Evolutionary conservation across 2,329 filamentous ascomycete genomes (phyloP).

Genomic region (Ceratocystis colombiana): DNA sequence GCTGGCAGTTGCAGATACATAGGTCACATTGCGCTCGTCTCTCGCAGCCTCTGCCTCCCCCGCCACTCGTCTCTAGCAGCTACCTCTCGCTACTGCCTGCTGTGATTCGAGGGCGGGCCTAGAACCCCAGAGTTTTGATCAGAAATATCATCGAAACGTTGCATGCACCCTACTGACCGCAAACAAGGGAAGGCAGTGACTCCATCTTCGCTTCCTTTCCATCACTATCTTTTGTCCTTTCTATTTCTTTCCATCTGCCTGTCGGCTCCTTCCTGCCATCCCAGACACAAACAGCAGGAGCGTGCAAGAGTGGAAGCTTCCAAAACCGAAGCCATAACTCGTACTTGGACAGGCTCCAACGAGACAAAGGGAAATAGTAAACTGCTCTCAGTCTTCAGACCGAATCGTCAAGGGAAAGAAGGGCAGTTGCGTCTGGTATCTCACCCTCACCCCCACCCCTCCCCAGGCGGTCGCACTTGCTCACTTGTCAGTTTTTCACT

Average conservation of each 20-base stretch:
- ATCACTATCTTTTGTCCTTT: background rate
- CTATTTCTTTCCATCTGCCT: background rate
- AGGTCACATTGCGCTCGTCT: background rate
- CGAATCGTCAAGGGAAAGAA: background rate
- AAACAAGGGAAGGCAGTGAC: background rate
- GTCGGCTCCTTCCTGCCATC: background rate
- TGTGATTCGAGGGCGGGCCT: background rate
- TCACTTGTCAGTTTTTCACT: slow-evolving; percentile 2
- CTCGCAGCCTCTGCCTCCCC: background rate
- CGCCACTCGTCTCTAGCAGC: background rate
- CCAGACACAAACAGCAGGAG: background rate
- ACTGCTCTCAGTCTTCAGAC: background rate
- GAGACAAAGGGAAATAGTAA: background rate
- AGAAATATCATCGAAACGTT: background rate
- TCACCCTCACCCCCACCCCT: background rate
- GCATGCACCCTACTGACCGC: background rate
- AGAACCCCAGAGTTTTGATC: background rate
- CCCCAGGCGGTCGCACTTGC: background rate
- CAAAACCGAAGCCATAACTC: background rate
- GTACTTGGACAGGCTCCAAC: background rate
- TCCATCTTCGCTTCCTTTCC: slow-evolving; percentile 3
- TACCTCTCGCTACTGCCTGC: background rate
- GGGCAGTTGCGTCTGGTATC: background rate
- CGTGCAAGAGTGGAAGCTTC: background rate
- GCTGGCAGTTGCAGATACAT: background rate